phyloP scores from a whole-genome alignment of 225 moss, liverwort and hornwort species.

The Asterella californica region DNA sequence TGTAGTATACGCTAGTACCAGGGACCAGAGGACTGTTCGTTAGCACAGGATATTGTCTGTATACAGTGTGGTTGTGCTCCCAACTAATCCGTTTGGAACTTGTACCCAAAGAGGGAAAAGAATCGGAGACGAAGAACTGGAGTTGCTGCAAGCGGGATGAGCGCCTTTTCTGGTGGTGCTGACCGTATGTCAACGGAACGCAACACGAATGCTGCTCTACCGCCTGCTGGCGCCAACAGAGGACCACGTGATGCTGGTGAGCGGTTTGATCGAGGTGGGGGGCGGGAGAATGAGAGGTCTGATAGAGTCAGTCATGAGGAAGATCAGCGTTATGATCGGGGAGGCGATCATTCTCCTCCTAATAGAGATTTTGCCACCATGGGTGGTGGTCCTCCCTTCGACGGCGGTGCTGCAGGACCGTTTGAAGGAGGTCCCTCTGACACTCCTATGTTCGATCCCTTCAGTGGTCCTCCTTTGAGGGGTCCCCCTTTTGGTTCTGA shows the following conservation, averaged over 20 bases:
- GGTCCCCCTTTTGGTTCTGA: constrained; percentile 94
- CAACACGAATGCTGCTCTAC: constrained; percentile 44
- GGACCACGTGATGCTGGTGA: constrained; percentile 72
- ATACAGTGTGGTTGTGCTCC: neutral
- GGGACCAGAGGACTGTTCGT: neutral
- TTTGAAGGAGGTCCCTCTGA: constrained; percentile 93
- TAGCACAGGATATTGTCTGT: too few species aligned
- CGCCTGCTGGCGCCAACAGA: constrained; percentile 60
- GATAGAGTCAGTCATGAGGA: constrained; percentile 77
- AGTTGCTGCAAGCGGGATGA: constrained; percentile 33
- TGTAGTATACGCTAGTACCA: neutral
- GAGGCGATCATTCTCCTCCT: constrained; percentile 77
- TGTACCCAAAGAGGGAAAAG: constrained; percentile 66
- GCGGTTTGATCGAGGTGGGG: constrained; percentile 82
- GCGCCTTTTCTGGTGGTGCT: constrained; percentile 32
- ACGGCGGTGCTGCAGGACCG: constrained; percentile 77
- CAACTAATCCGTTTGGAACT: neutral
- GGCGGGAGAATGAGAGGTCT: constrained; percentile 76
- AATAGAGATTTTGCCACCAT: constrained; percentile 72
- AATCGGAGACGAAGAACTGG: constrained; percentile 72
- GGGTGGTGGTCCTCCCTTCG: constrained; percentile 72
- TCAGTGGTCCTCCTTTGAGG: constrained; percentile 84
- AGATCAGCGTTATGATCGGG: constrained; percentile 84
- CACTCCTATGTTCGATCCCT: constrained; percentile 93
- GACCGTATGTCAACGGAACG: constrained; percentile 59